Evolutionary conservation across 345 rosid species (phyloP), one percentile per base, ranked within the genome.

Genomic region (Combretum micranthum): DNA sequence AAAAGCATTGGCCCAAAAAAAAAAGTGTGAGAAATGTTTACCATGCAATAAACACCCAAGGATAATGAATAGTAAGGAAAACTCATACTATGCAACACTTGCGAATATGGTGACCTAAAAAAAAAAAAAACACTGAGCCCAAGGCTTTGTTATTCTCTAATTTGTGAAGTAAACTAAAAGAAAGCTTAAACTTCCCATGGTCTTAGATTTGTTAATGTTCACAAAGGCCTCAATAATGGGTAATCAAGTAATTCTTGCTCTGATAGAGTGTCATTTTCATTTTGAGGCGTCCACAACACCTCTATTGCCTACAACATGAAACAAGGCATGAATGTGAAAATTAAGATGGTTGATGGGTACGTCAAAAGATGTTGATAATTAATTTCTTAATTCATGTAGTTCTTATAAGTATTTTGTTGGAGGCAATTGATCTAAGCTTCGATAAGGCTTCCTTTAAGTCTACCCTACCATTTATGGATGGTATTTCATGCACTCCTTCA

Each of bases 271-370:
- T 84, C 97, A 21, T 77, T 72, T 71, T 86, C 98, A 57, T 86
- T 76, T 66, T 92, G 97, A 13, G 99, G 96, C 44, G 97, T 89
- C 99, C 99, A 92, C 74, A 92, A 64, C 63, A 86, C 97, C 75
- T 92, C 97, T 19, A 89, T 96, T 22, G 94, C 97, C 97, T 92
- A 80, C 63, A 73, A 8, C 15, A 44, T 16, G 2, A 15, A 55
- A 53, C 14, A 53, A 57, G 53, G 39, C 39, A 52, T 45, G 55
- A 21, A 48, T 20, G 22, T 58, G 23, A 69, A 60, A 39, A 52
- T 55, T 37, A 26, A 20, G 45, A 60, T 62, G 21, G 59, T 51
- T 48, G 18, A 17, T 20, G 47, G 50, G 52, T 1, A 9, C 44
- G 52, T 54, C 21, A 2, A 44, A 20, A 13, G 44, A 48, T 25